Percentiles rank a stretch among this genome's conserved stretches.
Evolutionary conservation across 257 asterid genomes (phyloP).

Genomic region (Solanum dulcamara): DNA sequence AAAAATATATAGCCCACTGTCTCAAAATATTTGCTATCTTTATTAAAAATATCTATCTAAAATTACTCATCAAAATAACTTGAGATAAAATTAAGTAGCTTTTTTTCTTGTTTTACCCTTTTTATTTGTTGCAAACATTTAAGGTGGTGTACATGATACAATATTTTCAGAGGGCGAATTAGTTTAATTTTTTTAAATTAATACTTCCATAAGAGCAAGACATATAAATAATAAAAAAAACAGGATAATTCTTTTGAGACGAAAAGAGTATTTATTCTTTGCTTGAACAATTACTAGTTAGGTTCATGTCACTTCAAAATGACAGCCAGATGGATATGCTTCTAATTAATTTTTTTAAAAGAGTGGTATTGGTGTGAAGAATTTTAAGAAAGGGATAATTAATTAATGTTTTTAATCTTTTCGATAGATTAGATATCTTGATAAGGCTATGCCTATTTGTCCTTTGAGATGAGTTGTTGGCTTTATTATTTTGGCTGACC

Average conservation of each 20-base stretch:
- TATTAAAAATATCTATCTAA: no score
- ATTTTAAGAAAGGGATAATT: not conserved
- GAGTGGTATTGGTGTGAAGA: not conserved
- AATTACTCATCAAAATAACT: not conserved
- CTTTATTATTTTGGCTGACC: not conserved
- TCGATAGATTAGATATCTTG: not conserved
- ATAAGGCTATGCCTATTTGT: not conserved
- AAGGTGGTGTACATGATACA: not conserved
- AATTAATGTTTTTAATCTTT: not conserved
- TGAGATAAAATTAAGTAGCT: no score
- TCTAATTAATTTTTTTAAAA: not conserved
- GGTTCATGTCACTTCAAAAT: not conserved
- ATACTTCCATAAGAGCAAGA: not conserved
- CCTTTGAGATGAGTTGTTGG: not conserved
- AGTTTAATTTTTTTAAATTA: no score
- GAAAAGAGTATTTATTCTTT: not conserved
- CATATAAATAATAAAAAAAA: not conserved
- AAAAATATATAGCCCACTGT: not conserved
- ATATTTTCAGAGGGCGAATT: not conserved
- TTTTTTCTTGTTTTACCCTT: not conserved
- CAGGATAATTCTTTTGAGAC: not conserved
- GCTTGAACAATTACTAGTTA: not conserved
- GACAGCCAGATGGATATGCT: not conserved
- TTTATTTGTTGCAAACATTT: not conserved
- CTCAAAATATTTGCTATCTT: not conserved